A percentile compares a stretch with the other conserved stretches of the same genome.
phyloP scores from a whole-genome alignment of 768 basidiomycete genomes.

The Boletales sp. region DNA sequence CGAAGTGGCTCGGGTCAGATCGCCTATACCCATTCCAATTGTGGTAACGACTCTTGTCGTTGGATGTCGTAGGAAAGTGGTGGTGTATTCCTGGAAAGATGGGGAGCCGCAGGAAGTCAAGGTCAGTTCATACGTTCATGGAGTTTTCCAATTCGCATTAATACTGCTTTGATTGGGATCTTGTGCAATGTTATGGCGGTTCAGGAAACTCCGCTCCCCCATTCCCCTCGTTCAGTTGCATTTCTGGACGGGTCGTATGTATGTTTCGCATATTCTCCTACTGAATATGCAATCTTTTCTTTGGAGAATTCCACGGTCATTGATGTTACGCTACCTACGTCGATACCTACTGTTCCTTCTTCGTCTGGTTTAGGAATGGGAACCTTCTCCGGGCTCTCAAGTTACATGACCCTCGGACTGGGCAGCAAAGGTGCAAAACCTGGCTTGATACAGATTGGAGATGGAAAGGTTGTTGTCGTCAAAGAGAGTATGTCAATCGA shows the following conservation, averaged over 20 bases:
- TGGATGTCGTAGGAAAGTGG: conserved; percentile 81
- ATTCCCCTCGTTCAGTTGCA: conserved; percentile 82
- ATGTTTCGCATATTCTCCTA: conserved; percentile 78
- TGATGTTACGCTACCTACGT: conserved; percentile 49
- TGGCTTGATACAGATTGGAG: conserved; percentile 49
- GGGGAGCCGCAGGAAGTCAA: conserved; percentile 71
- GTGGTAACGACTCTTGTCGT: conserved; percentile 76
- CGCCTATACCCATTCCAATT: conserved; percentile 52
- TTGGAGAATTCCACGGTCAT: conserved; percentile 53
- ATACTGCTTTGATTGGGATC: neutral
- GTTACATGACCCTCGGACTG: conserved; percentile 82
- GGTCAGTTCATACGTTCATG: conserved; percentile 36
- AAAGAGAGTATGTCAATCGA: conserved; percentile 67
- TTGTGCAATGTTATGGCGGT: neutral
- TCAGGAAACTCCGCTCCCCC: conserved; percentile 80
- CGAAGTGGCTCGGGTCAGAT: neutral
- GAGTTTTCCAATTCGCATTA: neutral
- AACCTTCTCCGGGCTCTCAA: conserved; percentile 70
- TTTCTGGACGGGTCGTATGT: conserved; percentile 62
- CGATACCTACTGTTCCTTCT: conserved; percentile 30
- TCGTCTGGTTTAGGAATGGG: conserved; percentile 47
- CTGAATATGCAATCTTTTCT: conserved; percentile 63
- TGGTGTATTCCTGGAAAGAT: conserved; percentile 85
- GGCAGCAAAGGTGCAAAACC: conserved; percentile 68
- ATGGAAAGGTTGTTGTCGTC: conserved; percentile 64